Conservation (phyloP, 768 basidiomycete species). For the Lepiota subincarnata region DNA sequence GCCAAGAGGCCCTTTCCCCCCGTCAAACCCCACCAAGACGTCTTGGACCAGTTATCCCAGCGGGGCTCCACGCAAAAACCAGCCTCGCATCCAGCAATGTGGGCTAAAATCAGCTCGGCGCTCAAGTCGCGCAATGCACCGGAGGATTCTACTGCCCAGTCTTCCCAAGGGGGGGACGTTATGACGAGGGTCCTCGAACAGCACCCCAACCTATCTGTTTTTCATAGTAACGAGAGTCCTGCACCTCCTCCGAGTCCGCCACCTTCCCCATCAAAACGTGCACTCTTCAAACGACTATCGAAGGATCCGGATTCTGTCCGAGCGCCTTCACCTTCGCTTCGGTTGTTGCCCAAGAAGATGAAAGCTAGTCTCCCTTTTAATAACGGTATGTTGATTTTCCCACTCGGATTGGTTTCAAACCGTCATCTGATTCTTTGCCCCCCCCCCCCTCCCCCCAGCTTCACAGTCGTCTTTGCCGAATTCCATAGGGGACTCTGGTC, state of each 20-base stretch:
- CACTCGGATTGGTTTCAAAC: slow-evolving; percentile 16
- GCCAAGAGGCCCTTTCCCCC: no score
- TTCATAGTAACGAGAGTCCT: slow-evolving; percentile 35
- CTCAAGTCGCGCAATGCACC: slow-evolving; percentile 40
- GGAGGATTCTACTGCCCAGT: slow-evolving; percentile 25
- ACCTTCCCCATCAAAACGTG: slow-evolving; percentile 45
- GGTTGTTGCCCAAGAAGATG: slow-evolving; percentile 49
- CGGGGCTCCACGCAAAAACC: no score
- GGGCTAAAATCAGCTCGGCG: slow-evolving; percentile 58
- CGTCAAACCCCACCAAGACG: neutral
- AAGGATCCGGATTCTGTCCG: slow-evolving; percentile 37
- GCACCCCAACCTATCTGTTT: slow-evolving; percentile 59
- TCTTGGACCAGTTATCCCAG: neutral
- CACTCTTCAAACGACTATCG: slow-evolving; percentile 52
- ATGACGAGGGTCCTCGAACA: slow-evolving; percentile 52
- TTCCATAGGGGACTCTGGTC: slow-evolving; percentile 11
- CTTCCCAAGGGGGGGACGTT: slow-evolving; percentile 30
- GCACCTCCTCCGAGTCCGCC: slow-evolving; percentile 34
- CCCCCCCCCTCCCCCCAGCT: slow-evolving; percentile 1
- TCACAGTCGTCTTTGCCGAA: slow-evolving; percentile 10
- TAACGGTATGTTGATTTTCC: slow-evolving; percentile 21
- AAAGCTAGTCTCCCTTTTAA: slow-evolving; percentile 25
- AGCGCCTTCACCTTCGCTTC: slow-evolving; percentile 32
- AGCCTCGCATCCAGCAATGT: slow-evolving; percentile 34
- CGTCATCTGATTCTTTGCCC: neutral